Percentiles rank a stretch among this genome's conserved stretches.
phyloP scores from a whole-genome alignment of 2,329 filamentous ascomycete genomes.

The Calonectria multiphialidica region DNA sequence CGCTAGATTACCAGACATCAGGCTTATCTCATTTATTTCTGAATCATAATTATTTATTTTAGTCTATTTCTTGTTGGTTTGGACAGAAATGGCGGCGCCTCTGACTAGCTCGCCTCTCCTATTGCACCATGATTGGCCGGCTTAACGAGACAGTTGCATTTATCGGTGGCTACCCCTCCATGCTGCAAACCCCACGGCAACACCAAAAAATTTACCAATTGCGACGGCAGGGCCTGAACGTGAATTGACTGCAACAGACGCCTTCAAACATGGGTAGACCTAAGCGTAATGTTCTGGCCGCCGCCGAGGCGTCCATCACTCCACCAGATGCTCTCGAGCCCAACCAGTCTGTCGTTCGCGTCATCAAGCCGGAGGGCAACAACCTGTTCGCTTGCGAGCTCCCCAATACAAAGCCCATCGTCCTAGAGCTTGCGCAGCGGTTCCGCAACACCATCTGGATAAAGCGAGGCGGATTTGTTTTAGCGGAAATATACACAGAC shows the following conservation, averaged over 20 bases:
- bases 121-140: background rate
- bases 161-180: slow-evolving; percentile 22
- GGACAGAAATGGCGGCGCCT: too few species aligned
- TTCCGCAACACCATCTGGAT: slow-evolving; percentile 97
- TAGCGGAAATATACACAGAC: slow-evolving; percentile 77
- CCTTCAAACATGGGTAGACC: slow-evolving; percentile 49
- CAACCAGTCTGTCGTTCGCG: slow-evolving; percentile 79
- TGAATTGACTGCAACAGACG: background rate
- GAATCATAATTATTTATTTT: too few species aligned
- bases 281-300: slow-evolving; percentile 82
- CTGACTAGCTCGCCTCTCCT: background rate
- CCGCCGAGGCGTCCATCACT: slow-evolving; percentile 76
- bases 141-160: slow-evolving; percentile 11
- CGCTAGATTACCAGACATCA: too few species aligned
- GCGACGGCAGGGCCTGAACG: background rate
- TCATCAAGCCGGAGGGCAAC: slow-evolving; percentile 88
- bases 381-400: slow-evolving; percentile 86
- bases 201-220: slow-evolving; percentile 14
- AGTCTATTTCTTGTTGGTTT: too few species aligned
- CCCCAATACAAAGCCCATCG: slow-evolving; percentile 72
- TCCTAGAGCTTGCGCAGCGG: slow-evolving; percentile 85
- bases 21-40: too few species aligned
- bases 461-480: slow-evolving; percentile 87
- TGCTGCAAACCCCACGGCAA: slow-evolving; percentile 17
- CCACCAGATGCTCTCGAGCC: slow-evolving; percentile 69